Percentiles rank a stretch among this genome's conserved stretches.
phyloP scores from a whole-genome alignment of 2,329 filamentous ascomycete genomes.

The Elsinoe necatrix region DNA sequence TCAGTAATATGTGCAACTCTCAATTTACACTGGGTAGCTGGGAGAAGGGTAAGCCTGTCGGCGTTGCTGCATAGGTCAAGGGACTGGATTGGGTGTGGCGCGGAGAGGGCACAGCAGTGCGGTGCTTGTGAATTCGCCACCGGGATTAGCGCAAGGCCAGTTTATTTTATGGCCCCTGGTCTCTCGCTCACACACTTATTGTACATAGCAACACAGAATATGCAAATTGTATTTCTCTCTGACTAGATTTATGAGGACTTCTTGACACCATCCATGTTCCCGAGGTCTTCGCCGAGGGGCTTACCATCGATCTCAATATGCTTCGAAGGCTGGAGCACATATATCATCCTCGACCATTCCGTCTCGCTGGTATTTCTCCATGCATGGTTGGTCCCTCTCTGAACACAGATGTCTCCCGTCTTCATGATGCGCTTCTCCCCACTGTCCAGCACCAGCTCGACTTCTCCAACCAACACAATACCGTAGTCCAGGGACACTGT shows the following conservation, averaged over 20 bases:
- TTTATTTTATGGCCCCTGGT: too few relatives aligned
- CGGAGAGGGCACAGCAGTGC: too few relatives aligned
- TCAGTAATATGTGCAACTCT: slow-evolving; percentile 55
- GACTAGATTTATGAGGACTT: neutral
- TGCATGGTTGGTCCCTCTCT: slow-evolving; percentile 29
- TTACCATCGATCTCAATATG: slow-evolving; percentile 25
- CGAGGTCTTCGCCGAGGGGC: slow-evolving; percentile 26
- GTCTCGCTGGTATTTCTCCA: slow-evolving; percentile 29
- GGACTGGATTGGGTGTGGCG: too few relatives aligned
- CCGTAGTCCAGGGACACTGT: slow-evolving; percentile 30
- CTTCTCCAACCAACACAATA: slow-evolving; percentile 27
- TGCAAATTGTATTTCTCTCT: neutral
- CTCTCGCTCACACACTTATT: neutral
- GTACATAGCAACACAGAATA: neutral
- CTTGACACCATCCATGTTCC: slow-evolving; percentile 22
- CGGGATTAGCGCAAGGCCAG: too few relatives aligned
- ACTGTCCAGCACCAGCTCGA: slow-evolving; percentile 28
- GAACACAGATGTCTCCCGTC: slow-evolving; percentile 27
- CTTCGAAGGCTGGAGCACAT: slow-evolving; percentile 27
- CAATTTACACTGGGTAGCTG: slow-evolving; percentile 48
- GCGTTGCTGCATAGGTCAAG: neutral
- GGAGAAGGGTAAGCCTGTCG: slow-evolving; percentile 18
- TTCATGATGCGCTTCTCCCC: slow-evolving; percentile 27
- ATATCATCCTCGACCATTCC: slow-evolving; percentile 29
- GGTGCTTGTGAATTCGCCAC: too few relatives aligned